These are phyloP conservation scores for Buxus sempervirens DNA, from an alignment of 164 flowering plant species.

Conservation along the genomic window DNA sequence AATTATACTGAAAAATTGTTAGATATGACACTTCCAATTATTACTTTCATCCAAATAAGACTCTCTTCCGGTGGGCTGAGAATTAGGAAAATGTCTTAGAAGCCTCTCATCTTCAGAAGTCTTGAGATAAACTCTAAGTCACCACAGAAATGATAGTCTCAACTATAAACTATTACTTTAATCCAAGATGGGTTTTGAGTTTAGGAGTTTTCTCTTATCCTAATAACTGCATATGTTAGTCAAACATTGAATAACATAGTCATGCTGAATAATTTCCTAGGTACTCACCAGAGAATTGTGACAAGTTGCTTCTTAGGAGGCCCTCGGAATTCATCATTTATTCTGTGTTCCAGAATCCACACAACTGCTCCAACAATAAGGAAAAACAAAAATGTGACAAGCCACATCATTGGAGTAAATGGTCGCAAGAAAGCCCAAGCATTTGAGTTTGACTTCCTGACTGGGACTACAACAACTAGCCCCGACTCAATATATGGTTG, in stretches of 20 bases:
- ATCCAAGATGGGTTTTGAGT: too few relatives aligned
- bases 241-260: too few relatives aligned
- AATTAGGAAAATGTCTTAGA: too few relatives aligned
- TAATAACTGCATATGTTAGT: not conserved
- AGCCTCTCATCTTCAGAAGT: not conserved
- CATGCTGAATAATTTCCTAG: not conserved
- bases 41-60: too few relatives aligned
- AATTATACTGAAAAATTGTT: too few relatives aligned
- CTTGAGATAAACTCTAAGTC: not conserved
- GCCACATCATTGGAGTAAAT: slow-evolving; percentile 66
- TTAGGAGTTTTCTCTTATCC: not conserved
- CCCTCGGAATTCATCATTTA: slow-evolving; percentile 67
- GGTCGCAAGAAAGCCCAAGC: slow-evolving; percentile 65
- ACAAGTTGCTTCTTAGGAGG: slow-evolving; percentile 52
- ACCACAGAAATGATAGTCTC: not conserved
- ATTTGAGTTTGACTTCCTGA: slow-evolving; percentile 39
- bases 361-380: slow-evolving; percentile 55
- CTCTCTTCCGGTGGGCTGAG: too few relatives aligned
- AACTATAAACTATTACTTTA: too few relatives aligned
- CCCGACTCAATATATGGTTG: slow-evolving; percentile 76
- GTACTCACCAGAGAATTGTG: slow-evolving; percentile 58
- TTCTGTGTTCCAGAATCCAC: slow-evolving; percentile 65
- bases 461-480: slow-evolving; percentile 59
- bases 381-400: slow-evolving; percentile 45
- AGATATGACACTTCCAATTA: too few relatives aligned